Base-by-base conservation (phyloP, 2,329 filamentous ascomycete species). In the Xylaria sp. region DNA sequence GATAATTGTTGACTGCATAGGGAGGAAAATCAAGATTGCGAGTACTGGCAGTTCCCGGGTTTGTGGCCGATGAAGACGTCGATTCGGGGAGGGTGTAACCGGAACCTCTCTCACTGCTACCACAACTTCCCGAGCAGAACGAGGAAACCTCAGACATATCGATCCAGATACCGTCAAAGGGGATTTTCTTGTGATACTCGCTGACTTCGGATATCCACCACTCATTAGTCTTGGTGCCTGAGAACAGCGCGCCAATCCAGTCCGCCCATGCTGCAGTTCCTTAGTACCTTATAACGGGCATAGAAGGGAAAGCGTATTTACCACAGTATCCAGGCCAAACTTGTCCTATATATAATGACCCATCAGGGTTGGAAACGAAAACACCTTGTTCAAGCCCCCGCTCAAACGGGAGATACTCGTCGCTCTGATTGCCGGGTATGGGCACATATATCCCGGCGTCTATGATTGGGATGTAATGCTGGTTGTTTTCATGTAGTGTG, bases 401-500 rank as follows among this genome's bases (percentile, higher is more conserved):
- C 60, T 90, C 82, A 78, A 89, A 94, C 0, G 87, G 81, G 1
- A 83, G 81, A 76, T 89, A 92, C 53, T 84, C 84, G 78, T 93
- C 92, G 44, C 84, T 88, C 1, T 83, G 82, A 75, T 93, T 92
- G n/a, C 87, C 81, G 0, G 90, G 90, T 72, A 93, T 91, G 0
- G 92, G 92, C 29, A 88, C 87, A 76, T 94, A 94, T 58, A 87
- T 82, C 13, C 88, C 88, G 1, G 90, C 88, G 75, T 95, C 92
- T 13, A 94, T 88, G 80, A 94, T 94, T 21, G 93, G 84, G 1
- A 92, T 85, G 65, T 92, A 91, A n/a, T 91, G 87, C 75, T 92
- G 90, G 3, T 88, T 82, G 63, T 88, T 87, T 9, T 82, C 79
- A 74, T 93, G 91, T 2, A 94, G 84, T 23, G 86, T 84, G 1